These are phyloP conservation scores for Blastobotrys mokoenaii DNA, from an alignment of 805 yeast genomes.

Conservation along the genomic window DNA sequence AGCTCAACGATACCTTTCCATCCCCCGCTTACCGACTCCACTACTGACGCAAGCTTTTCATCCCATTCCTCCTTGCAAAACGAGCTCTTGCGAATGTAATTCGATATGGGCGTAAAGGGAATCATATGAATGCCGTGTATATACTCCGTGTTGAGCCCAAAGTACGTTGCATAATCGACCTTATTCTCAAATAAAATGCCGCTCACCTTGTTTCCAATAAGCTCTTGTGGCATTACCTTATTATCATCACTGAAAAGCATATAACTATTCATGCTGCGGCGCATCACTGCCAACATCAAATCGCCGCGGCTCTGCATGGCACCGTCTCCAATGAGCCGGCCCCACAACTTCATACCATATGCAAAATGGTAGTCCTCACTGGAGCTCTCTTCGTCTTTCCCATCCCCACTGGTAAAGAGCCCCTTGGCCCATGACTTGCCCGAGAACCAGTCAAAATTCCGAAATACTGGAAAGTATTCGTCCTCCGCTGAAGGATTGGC, in stretches of 20 bases:
- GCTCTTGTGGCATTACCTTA: conserved; percentile 42
- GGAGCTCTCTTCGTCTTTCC: conserved; percentile 64
- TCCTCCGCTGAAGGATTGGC: conserved; percentile 47
- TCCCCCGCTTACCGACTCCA: conserved; percentile 36
- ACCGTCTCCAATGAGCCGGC: conserved; percentile 43
- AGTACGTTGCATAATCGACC: conserved; percentile 64
- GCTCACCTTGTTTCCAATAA: conserved; percentile 52
- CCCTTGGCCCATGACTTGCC: conserved; percentile 83
- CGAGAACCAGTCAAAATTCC: conserved; percentile 62
- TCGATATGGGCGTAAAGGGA: conserved; percentile 57
- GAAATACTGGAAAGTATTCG: conserved; percentile 56
- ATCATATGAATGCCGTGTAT: conserved; percentile 78
- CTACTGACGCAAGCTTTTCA: conserved; percentile 32
- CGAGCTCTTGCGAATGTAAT: conserved; percentile 41
- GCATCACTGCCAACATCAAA: conserved; percentile 51
- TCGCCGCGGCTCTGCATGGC: conserved; percentile 50
- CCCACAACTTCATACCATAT: conserved; percentile 69
- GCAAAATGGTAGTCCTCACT: conserved; percentile 69
- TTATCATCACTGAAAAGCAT: conserved; percentile 44
- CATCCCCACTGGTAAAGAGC: conserved; percentile 52
- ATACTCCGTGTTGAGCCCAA: conserved; percentile 54
- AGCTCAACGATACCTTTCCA: conserved; percentile 65
- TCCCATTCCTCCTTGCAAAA: conserved; percentile 55
- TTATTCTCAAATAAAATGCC: conserved; percentile 72
- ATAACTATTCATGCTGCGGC: conserved; percentile 47